Conservation (phyloP, 1,139 yeast genomes). For the Yamadazyma blattariae region DNA sequence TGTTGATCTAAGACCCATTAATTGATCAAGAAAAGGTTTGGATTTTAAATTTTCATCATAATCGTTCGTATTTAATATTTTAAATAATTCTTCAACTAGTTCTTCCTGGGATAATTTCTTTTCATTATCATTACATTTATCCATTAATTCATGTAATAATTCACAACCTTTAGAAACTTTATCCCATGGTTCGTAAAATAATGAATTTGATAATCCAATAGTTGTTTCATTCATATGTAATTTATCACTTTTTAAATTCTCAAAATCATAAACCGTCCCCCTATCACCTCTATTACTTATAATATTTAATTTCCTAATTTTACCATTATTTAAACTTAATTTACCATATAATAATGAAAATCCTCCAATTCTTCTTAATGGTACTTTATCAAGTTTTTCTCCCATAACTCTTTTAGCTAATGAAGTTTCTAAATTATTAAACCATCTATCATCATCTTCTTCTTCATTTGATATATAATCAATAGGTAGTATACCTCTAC, state of each 20-base stretch:
- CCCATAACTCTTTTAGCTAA: constrained; percentile 19
- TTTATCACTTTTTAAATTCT: constrained; percentile 6
- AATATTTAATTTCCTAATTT: constrained; percentile 40
- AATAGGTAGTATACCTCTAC: constrained; percentile 73
- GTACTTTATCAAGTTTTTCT: constrained; percentile 13
- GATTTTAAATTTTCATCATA: constrained; percentile 26
- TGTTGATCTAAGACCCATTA: constrained; percentile 52
- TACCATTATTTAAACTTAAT: constrained; percentile 25
- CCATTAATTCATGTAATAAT: constrained; percentile 39
- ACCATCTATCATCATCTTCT: constrained; percentile 50
- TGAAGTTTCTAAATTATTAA: constrained; percentile 24
- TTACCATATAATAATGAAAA: constrained; percentile 77
- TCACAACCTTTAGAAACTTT: constrained; percentile 58
- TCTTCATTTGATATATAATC: constrained; percentile 46
- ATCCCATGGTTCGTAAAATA: constrained; percentile 66
- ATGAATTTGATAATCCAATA: constrained; percentile 61
- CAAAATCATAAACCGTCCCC: constrained; percentile 27
- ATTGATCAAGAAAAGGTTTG: constrained; percentile 22
- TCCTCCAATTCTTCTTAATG: constrained; percentile 67
- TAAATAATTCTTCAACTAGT: constrained; percentile 52
- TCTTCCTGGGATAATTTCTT: constrained; percentile 29
- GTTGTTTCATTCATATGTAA: constrained; percentile 6
- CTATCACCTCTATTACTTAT: constrained; percentile 51
- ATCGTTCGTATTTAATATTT: constrained; percentile 49
- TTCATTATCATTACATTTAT: constrained; percentile 18